These are phyloP conservation scores for Umbelopsis sp. DNA, from an alignment of 192 early-diverging fungal species.

Conservation along the genomic window DNA sequence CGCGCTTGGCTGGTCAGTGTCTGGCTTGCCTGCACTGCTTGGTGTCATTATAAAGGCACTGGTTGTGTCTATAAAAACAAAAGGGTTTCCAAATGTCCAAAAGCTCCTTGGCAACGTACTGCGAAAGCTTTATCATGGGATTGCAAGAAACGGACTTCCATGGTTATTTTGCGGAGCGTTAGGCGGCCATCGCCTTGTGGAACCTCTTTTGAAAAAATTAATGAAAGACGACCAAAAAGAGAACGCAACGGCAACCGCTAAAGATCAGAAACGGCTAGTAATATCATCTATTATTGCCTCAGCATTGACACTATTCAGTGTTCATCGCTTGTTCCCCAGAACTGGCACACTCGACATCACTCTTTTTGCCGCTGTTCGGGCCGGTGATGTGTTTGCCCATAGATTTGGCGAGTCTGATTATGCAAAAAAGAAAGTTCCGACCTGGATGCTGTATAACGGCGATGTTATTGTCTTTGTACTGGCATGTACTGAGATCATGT, in stretches of 20 bases:
- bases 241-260: neutral
- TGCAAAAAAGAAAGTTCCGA: slow-evolving; percentile 49
- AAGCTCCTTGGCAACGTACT: slow-evolving; percentile 2
- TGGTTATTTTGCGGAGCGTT: slow-evolving; percentile 33
- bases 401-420: slow-evolving; percentile 24
- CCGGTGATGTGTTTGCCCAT: slow-evolving; percentile 53
- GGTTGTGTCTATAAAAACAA: neutral
- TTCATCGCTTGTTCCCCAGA: slow-evolving; percentile 41
- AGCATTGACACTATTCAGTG: slow-evolving; percentile 39
- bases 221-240: neutral
- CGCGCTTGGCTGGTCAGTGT: slow-evolving; percentile 34
- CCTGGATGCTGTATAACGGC: slow-evolving; percentile 45
- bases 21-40: slow-evolving; percentile 26
- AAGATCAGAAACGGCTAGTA: slow-evolving; percentile 2
- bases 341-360: slow-evolving; percentile 56
- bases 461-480: slow-evolving; percentile 54
- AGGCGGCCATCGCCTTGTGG: slow-evolving; percentile 31
- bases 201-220: neutral
- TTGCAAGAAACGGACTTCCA: slow-evolving; percentile 36
- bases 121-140: slow-evolving; percentile 7
- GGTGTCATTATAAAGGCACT: slow-evolving; percentile 24
- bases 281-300: slow-evolving; percentile 41
- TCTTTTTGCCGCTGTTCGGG: slow-evolving; percentile 59
- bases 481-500: slow-evolving; percentile 64
- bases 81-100: slow-evolving; percentile 1